Evolutionary conservation across 2,329 filamentous ascomycete species (phyloP).

Genomic region (Dothistroma septosporum): DNA sequence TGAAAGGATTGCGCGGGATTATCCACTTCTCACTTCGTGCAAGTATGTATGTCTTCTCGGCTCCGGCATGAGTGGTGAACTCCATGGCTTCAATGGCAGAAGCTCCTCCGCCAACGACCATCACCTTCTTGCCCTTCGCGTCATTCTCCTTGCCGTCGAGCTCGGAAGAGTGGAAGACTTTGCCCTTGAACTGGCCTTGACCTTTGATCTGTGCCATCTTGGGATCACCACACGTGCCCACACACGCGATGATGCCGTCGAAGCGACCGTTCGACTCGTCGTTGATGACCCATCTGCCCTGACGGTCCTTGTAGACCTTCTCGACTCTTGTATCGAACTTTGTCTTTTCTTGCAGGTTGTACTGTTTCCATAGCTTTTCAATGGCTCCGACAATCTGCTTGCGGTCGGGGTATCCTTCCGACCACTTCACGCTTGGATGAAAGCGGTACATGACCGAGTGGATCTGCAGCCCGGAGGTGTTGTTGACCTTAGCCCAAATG

Average conservation of each 20-base stretch:
- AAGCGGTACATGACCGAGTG: conserved; percentile 86
- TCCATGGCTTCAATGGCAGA: conserved; percentile 79
- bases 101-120: conserved; percentile 74
- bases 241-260: conserved; percentile 71
- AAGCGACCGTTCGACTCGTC: conserved; percentile 65
- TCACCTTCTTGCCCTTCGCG: conserved; percentile 67
- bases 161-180: conserved; percentile 70
- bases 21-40: conserved; percentile 49
- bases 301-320: conserved; percentile 63
- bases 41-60: conserved; percentile 66
- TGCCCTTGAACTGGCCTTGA: conserved; percentile 68
- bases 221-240: conserved; percentile 75
- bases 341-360: conserved; percentile 66
- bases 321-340: conserved; percentile 67
- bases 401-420: conserved; percentile 70
- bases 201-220: conserved; percentile 68
- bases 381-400: conserved; percentile 72
- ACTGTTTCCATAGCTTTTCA: conserved; percentile 67
- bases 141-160: conserved; percentile 65
- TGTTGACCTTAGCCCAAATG: conserved; percentile 49
- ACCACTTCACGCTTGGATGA: conserved; percentile 73
- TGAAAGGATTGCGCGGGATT: conserved; percentile 65
- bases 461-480: conserved; percentile 76
- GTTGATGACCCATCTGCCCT: conserved; percentile 75
- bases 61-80: conserved; percentile 65